These are phyloP conservation scores for Boeremia exigua DNA, from an alignment of 2,329 filamentous ascomycete genomes.

Conservation along the genomic window DNA sequence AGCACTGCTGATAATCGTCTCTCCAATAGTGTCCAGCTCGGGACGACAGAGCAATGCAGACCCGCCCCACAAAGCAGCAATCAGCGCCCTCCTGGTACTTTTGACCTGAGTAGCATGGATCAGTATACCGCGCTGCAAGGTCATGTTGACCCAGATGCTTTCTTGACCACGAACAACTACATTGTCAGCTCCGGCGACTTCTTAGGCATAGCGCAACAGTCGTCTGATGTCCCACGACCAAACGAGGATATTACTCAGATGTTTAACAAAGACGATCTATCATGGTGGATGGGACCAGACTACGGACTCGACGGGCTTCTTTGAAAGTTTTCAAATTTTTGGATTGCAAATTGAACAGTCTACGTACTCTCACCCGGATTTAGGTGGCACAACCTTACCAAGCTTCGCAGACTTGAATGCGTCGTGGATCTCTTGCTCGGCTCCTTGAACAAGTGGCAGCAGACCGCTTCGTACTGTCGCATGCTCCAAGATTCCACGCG, in stretches of 20 bases:
- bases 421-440: conserved; percentile 53
- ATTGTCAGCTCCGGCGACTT: conserved; percentile 21
- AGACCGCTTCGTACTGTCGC: conserved; percentile 59
- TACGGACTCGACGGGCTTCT: conserved; percentile 6
- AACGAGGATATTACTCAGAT: conserved; percentile 33
- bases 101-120: too few relatives aligned
- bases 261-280: conserved; percentile 29
- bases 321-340: neutral
- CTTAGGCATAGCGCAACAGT: conserved; percentile 32
- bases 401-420: conserved; percentile 47
- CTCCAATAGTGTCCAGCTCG: too few relatives aligned
- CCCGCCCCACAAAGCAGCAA: too few relatives aligned
- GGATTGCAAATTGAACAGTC: too few relatives aligned
- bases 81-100: too few relatives aligned
- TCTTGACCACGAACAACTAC: neutral
- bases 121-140: neutral
- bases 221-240: conserved; percentile 31
- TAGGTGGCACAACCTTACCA: conserved; percentile 40
- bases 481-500: conserved; percentile 57
- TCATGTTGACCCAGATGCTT: neutral
- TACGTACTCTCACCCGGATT: conserved; percentile 14
- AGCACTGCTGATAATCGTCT: too few relatives aligned
- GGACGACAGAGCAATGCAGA: too few relatives aligned
- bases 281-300: conserved; percentile 23
- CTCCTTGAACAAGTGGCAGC: conserved; percentile 53